A percentile compares a stretch with the other conserved stretches of the same genome.
These are phyloP conservation scores for Penicillium parvum DNA, from an alignment of 495 filamentous ascomycete species.

Conservation along the genomic window DNA sequence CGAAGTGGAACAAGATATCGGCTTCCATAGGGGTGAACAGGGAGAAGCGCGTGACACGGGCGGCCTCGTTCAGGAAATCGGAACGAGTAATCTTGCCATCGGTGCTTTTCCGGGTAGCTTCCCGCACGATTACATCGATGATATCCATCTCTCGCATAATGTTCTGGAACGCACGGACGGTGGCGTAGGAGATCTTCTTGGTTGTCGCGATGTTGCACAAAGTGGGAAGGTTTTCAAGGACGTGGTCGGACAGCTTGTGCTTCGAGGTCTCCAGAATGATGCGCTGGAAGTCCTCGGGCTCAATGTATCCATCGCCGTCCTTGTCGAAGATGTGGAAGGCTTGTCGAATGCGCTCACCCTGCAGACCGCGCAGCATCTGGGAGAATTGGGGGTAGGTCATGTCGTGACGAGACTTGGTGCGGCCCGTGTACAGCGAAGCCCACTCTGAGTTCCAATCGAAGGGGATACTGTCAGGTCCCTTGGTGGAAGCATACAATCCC, in stretches of 20 bases:
- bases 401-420: slow-evolving; percentile 74
- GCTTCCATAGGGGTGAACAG: slow-evolving; percentile 98
- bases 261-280: slow-evolving; percentile 91
- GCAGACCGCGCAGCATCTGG: slow-evolving; percentile 93
- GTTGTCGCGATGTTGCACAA: slow-evolving; percentile 91
- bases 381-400: slow-evolving; percentile 97
- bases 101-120: slow-evolving; percentile 73
- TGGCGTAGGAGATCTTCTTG: slow-evolving; percentile 94
- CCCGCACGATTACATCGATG: slow-evolving; percentile 84
- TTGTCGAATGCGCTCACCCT: slow-evolving; percentile 91
- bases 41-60: slow-evolving; percentile 83
- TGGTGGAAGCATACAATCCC: slow-evolving; percentile 74
- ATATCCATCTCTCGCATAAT: slow-evolving; percentile 96
- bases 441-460: slow-evolving; percentile 98
- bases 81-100: slow-evolving; percentile 92
- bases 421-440: slow-evolving; percentile 90
- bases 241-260: slow-evolving; percentile 96
- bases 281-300: slow-evolving; percentile 91
- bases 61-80: slow-evolving; percentile 93
- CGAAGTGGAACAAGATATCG: slow-evolving; percentile 98
- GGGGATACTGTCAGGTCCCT: slow-evolving; percentile 72
- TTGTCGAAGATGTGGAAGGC: slow-evolving; percentile 91
- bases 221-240: slow-evolving; percentile 88
- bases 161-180: slow-evolving; percentile 96
- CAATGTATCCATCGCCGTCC: slow-evolving; percentile 94